phyloP scores from a whole-genome alignment of 2,329 filamentous ascomycete genomes.

The Cladosporium phlei region DNA sequence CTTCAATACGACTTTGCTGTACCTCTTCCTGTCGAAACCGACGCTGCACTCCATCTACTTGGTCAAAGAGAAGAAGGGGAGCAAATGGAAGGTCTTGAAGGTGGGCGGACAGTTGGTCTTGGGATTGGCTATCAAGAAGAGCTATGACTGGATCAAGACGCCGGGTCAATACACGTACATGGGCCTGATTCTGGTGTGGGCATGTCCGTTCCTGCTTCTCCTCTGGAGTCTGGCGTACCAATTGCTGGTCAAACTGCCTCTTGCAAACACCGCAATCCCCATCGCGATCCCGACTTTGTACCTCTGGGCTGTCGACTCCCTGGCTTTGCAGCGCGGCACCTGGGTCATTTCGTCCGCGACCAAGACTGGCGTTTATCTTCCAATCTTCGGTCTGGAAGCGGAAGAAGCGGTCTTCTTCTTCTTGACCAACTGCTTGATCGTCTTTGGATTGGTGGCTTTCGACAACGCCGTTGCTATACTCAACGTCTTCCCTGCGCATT shows the following conservation, averaged over 20 bases:
- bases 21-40: slow-evolving; percentile 62
- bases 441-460: slow-evolving; percentile 64
- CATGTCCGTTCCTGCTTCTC: slow-evolving; percentile 59
- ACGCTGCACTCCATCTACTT: slow-evolving; percentile 54
- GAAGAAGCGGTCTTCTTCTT: slow-evolving; percentile 74
- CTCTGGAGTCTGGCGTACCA: slow-evolving; percentile 61
- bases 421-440: slow-evolving; percentile 63
- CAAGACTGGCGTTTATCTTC: slow-evolving; percentile 60
- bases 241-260: slow-evolving; percentile 58
- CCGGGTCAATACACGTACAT: slow-evolving; percentile 58
- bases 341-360: slow-evolving; percentile 67
- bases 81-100: slow-evolving; percentile 39
- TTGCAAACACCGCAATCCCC: slow-evolving; percentile 53
- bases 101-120: slow-evolving; percentile 50
- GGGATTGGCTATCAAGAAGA: slow-evolving; percentile 40
- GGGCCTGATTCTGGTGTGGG: slow-evolving; percentile 66
- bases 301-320: slow-evolving; percentile 67
- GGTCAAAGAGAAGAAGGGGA: slow-evolving; percentile 35
- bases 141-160: slow-evolving; percentile 42
- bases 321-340: slow-evolving; percentile 62
- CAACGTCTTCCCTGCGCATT: slow-evolving; percentile 57
- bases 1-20: slow-evolving; percentile 65
- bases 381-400: slow-evolving; percentile 58
- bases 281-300: slow-evolving; percentile 63
- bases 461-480: slow-evolving; percentile 65